Percentiles rank a stretch among this genome's conserved stretches.
These are phyloP conservation scores for Isatis tinctoria DNA, from an alignment of 345 rosid species.

Conservation along the genomic window DNA sequence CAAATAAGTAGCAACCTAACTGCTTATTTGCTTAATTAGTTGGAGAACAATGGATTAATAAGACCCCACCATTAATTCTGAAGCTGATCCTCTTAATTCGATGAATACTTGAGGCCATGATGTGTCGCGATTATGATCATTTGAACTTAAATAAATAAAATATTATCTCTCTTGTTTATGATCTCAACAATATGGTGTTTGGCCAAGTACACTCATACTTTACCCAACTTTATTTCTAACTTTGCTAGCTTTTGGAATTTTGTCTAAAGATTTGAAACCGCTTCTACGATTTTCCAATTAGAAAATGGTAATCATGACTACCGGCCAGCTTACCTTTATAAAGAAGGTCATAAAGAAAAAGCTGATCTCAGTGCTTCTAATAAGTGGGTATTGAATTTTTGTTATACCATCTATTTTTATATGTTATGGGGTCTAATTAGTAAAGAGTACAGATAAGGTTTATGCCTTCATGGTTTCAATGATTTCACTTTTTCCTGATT, in stretches of 20 bases:
- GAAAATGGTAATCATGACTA: conserved; percentile 20
- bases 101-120: conserved; percentile 3
- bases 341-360: conserved; percentile 32
- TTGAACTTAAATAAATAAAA: neutral
- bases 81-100: conserved; percentile 14
- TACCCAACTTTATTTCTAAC: neutral
- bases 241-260: conserved; percentile 19
- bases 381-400: conserved; percentile 20
- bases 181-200: conserved; percentile 16
- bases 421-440: conserved; percentile 12
- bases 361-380: conserved; percentile 30
- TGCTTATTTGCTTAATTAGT: conserved; percentile 25
- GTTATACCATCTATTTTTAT: neutral
- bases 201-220: conserved; percentile 32
- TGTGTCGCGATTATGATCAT: conserved; percentile 18
- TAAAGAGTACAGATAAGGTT: conserved; percentile 18
- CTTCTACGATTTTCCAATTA: conserved; percentile 17
- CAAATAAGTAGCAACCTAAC: conserved; percentile 20
- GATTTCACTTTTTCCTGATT: conserved; percentile 5
- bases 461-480: neutral
- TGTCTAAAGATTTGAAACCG: conserved; percentile 37
- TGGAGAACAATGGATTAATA: conserved; percentile 11
- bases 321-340: conserved; percentile 19
- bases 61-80: conserved; percentile 22
- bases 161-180: neutral